phyloP scores from a whole-genome alignment of 345 rosid genomes.

The Murraya paniculata region DNA sequence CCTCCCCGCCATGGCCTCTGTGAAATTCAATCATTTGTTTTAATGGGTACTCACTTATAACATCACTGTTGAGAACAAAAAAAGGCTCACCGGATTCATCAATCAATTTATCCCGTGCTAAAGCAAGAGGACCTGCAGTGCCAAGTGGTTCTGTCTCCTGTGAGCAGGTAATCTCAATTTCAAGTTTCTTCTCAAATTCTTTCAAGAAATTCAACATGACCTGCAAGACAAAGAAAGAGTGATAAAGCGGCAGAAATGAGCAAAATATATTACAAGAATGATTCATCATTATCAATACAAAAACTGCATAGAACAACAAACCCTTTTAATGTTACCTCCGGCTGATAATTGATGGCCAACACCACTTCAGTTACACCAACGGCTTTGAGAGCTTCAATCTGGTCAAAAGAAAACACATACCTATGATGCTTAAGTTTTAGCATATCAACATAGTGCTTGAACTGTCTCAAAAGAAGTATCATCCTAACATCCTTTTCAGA shows the following conservation, averaged over 20 bases:
- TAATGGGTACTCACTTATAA: constrained; percentile 72
- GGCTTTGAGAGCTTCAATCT: constrained; percentile 80
- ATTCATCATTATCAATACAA: not conserved
- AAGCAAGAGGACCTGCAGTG: constrained; percentile 80
- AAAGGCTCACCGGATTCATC: constrained; percentile 69
- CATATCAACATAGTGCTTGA: not conserved
- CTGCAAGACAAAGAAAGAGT: constrained; percentile 24
- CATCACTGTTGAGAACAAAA: constrained; percentile 84
- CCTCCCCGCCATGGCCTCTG: constrained; percentile 70
- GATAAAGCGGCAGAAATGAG: not conserved
- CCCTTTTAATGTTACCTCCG: constrained; percentile 43
- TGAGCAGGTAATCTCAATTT: constrained; percentile 70
- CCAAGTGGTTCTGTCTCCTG: constrained; percentile 89
- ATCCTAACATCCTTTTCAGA: not conserved
- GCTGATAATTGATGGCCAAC: constrained; percentile 80
- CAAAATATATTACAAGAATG: not conserved
- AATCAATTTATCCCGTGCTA: constrained; percentile 67
- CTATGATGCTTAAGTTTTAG: not conserved
- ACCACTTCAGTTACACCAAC: constrained; percentile 77
- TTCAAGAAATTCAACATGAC: constrained; percentile 72
- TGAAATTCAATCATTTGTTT: constrained; percentile 67
- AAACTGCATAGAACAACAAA: not conserved
- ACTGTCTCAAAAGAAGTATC: not conserved
- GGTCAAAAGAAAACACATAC: not conserved
- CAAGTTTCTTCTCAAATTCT: constrained; percentile 70